These are phyloP conservation scores for Boletellus sp. DNA, from an alignment of 768 basidiomycete species.

Conservation along the genomic window DNA sequence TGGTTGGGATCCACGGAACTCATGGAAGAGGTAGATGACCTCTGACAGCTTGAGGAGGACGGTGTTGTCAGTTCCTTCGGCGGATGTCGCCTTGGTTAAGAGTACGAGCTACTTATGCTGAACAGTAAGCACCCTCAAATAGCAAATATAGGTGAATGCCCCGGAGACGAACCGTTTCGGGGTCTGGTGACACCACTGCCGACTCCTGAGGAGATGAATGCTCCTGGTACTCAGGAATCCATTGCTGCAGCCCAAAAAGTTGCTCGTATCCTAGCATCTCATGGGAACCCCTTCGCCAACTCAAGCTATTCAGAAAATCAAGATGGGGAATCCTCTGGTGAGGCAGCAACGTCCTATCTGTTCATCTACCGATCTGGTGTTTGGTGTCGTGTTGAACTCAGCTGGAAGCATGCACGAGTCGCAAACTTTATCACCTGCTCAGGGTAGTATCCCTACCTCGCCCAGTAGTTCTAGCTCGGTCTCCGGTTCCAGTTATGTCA, in stretches of 20 bases:
- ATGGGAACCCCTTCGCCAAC: not conserved
- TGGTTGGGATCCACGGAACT: not conserved
- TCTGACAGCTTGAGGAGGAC: conserved; percentile 5
- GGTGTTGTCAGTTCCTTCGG: not conserved
- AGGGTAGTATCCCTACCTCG: not conserved
- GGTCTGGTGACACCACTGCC: not conserved
- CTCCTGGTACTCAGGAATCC: not conserved
- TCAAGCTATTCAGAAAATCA: not conserved
- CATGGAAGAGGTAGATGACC: not conserved
- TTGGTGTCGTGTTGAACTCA: not conserved
- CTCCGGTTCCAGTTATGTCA: not conserved
- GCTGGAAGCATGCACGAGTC: no score
- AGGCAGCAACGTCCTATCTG: not conserved
- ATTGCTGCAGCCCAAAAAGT: not conserved
- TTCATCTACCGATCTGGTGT: not conserved
- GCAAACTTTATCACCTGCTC: not conserved
- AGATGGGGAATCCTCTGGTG: not conserved
- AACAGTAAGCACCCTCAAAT: not conserved
- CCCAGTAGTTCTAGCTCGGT: conserved; percentile 2
- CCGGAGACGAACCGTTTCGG: not conserved
- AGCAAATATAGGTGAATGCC: not conserved
- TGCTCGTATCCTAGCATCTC: not conserved
- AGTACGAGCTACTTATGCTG: not conserved
- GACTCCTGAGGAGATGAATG: not conserved
- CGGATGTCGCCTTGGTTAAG: not conserved